phyloP scores from a whole-genome alignment of 75 land plant species.

The Cunninghamia lanceolata region DNA sequence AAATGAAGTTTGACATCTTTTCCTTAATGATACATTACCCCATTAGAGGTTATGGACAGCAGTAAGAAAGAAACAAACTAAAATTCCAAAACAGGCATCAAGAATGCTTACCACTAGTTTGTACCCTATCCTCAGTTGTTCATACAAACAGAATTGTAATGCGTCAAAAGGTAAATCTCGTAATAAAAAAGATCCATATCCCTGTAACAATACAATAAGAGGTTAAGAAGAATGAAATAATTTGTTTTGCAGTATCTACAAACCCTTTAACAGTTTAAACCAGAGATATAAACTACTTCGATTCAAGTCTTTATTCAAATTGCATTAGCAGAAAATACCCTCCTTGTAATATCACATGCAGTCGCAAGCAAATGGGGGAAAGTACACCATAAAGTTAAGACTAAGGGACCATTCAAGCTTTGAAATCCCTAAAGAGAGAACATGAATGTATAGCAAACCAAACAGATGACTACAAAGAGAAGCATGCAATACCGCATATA shows the following conservation, averaged over 20 bases:
- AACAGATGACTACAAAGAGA: conserved; percentile 2
- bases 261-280: neutral
- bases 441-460: neutral
- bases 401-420: neutral
- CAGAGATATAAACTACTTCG: neutral
- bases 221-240: neutral
- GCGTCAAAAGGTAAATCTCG: conserved; percentile 99
- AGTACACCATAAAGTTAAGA: neutral
- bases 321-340: neutral
- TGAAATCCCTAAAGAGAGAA: conserved; percentile 2
- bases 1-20: neutral
- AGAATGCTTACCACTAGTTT: conserved; percentile 60
- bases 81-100: neutral
- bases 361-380: neutral
- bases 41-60: neutral
- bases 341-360: neutral
- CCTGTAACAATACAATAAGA: conserved; percentile 44
- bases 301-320: neutral
- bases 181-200: conserved; percentile 87
- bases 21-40: neutral
- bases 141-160: conserved; percentile 96
- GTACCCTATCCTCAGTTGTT: conserved; percentile 87
- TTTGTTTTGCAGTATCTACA: neutral
- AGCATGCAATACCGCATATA: conserved; percentile 79
- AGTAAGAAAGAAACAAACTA: conserved; percentile 2